Base-by-base conservation (phyloP, 257 asterid genomes). In the Thymus quinquecostatus region DNA sequence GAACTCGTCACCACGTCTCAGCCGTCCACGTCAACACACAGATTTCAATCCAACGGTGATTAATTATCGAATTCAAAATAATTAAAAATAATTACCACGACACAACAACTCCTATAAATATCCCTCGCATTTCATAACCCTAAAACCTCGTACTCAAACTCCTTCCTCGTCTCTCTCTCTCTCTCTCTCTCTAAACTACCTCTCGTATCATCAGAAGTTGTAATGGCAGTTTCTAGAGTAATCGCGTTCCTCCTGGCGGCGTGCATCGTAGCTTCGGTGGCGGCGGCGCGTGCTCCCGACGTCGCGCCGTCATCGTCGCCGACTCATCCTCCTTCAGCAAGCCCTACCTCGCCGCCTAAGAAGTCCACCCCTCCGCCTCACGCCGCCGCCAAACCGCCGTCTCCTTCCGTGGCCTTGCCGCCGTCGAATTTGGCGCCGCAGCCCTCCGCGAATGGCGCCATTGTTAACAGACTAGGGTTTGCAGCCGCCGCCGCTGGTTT, bases 141-240 rank as follows among this genome's bases (percentile, higher is more conserved):
- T 49, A 49, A 21, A 21, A 49, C 55, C 55, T 49, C 55, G 55
- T 49, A 49, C 55, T n/a, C 55, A 49, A 12, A 38, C 41, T 38
- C 6, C 8, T 4, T 38, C 41, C 41, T 38, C 7, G 41, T 5
- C 3, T 38, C 41, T 38, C 7, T 38, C 5, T 49, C 3, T 49
- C 28, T 49, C 43, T 62, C 54, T 36, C 64, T 61, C 69, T 49
- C 21, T 21, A 21, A 21, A 21, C 21, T 21, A 21, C 21, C 21
- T 21, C 21, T 21, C 21, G 21, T 21, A 21, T 21, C 64, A 43
- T 14, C 1, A 58, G 62, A 29, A 29, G 62, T 57, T 57, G n/a
- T 6, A 54, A 72, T 72, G 77, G 77, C 77, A 14, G 65, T 54
- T 72, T 53, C 65, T 14, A 53, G 71, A 54, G 44, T 45, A 40